Percentiles rank a stretch among this genome's conserved stretches.
Conservation (phyloP, 805 yeast genomes). For the Candida insectalens region DNA sequence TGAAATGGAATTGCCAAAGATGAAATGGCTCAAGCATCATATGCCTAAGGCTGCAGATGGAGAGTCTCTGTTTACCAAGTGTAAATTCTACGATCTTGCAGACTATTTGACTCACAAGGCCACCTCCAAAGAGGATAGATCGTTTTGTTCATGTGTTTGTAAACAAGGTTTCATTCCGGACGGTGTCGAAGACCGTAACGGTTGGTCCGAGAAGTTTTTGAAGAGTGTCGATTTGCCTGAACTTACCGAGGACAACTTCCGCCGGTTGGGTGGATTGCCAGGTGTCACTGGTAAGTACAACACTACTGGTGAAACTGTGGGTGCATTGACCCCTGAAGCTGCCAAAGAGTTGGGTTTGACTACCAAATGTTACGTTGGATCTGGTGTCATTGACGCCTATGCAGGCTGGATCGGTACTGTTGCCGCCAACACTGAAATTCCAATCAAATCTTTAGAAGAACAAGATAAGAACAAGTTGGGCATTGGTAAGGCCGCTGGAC, state of each 20-base stretch:
- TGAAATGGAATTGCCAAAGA: conserved; percentile 97
- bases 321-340: conserved; percentile 52
- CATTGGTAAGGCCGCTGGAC: conserved; percentile 59
- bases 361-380: conserved; percentile 73
- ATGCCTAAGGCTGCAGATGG: conserved; percentile 43
- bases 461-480: conserved; percentile 36
- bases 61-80: conserved; percentile 33
- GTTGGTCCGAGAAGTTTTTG: conserved; percentile 85
- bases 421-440: conserved; percentile 70
- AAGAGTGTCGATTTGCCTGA: conserved; percentile 62
- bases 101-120: conserved; percentile 90
- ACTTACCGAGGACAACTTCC: conserved; percentile 65
- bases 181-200: conserved; percentile 86
- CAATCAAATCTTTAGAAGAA: conserved; percentile 40
- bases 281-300: conserved; percentile 62
- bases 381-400: conserved; percentile 96
- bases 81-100: conserved; percentile 86
- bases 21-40: conserved; percentile 89
- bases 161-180: conserved; percentile 91
- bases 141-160: conserved; percentile 86
- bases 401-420: conserved; percentile 99
- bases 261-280: conserved; percentile 76
- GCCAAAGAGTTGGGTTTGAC: conserved; percentile 83
- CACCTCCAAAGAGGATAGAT: conserved; percentile 78
- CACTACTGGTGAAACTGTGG: conserved; percentile 87